Base-by-base conservation (phyloP, 2,329 filamentous ascomycete genomes). In the Huntiella omanensis region DNA sequence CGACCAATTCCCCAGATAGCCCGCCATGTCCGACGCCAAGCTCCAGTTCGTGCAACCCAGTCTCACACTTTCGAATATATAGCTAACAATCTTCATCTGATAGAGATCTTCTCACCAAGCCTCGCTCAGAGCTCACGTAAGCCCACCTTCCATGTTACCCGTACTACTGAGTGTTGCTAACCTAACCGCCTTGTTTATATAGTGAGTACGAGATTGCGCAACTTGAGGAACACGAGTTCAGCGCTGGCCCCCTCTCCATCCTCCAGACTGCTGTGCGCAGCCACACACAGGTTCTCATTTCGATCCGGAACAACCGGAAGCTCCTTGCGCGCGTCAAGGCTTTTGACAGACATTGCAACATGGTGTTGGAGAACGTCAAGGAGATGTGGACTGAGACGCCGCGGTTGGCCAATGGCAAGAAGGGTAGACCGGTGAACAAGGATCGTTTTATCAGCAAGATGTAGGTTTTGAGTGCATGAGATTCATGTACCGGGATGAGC, bases 351-450 rank as follows among this genome's bases (percentile, higher is more conserved):
- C 91, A 98, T 66, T 96, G 87, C 75, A 98, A 98, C 67, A 96
- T 98, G 91, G 83, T 94, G 3, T 70, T 95, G 41, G 86, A 94
- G 69, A 94, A 94, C 55, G 86, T 92, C 39, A 65, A 66, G 71
- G 91, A 98, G 68, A 96, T 98, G 88, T 98, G 91, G 91, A 95
- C 87, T 7, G 91, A 98, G 67, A 91, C 83, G 47, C 86, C 88
- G 42, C 70, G 77, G 51, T 71, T 83, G 58, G 77, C 82, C 16
- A 80, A 79, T 53, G 88, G 88, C 54, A 91, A 88, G 69, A 87
- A 86, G 66, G 87, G 87, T 47, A 71, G 81, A 57, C 78, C 82
- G 39, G 84, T 96, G 52, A 98, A 98, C 69, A 95, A 96, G 75
- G 91, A 98, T 64, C 73, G 91, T 37, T 95, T 95, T 64, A 91